Evolutionary conservation across 305 asterid genomes (phyloP).

Genomic region (Fraxinus floribunda): DNA sequence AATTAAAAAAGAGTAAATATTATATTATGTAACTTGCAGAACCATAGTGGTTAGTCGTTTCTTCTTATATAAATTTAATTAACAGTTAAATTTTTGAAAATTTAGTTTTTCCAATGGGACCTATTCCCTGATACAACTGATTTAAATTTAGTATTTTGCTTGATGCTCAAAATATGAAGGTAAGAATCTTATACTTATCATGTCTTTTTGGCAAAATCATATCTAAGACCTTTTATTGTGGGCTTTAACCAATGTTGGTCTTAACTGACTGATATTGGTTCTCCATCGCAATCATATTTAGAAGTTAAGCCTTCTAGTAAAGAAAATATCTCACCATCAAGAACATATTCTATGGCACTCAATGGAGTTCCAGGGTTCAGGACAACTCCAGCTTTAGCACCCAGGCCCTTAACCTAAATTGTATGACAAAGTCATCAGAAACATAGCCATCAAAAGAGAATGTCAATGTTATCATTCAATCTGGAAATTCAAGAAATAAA

Average conservation of each 20-base stretch:
- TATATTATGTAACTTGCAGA: conserved; percentile 16
- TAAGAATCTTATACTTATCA: not conserved
- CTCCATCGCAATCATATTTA: not conserved
- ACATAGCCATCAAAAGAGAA: conserved; percentile 22
- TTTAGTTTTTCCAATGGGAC: not conserved
- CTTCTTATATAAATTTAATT: not conserved
- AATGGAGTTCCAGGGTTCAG: conserved; percentile 94
- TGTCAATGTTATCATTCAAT: not conserved
- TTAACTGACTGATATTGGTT: not conserved
- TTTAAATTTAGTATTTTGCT: not conserved
- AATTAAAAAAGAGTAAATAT: conserved; percentile 22
- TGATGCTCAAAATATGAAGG: not conserved
- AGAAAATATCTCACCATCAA: conserved; percentile 67
- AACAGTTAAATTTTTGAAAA: not conserved
- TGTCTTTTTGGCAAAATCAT: conserved; percentile 11
- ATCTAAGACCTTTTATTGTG: not conserved
- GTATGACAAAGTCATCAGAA: conserved; percentile 2
- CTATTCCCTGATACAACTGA: not conserved
- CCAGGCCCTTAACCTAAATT: conserved; percentile 74
- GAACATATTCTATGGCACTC: conserved; percentile 79
- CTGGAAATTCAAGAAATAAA: not conserved
- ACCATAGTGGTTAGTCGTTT: conserved; percentile 4
- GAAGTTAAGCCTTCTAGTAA: not conserved
- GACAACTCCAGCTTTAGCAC: conserved; percentile 99
- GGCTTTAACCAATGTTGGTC: not conserved